Conservation (phyloP, 2,329 filamentous ascomycete species). For the Colletotrichum gloeosporioides region DNA sequence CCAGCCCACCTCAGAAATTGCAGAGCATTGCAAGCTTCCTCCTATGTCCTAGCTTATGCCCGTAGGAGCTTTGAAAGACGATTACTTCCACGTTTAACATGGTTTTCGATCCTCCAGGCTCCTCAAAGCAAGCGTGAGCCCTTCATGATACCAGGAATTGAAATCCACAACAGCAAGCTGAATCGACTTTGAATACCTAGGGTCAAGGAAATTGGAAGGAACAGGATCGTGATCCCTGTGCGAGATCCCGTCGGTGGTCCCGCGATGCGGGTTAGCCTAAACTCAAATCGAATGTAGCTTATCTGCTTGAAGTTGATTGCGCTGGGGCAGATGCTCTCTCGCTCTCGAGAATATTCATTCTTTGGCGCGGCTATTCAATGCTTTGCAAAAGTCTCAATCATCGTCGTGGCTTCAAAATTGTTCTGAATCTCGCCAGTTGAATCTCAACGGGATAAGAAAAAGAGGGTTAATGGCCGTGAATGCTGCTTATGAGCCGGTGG, state of each 20-base stretch:
- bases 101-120: background rate
- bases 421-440: fast-evolving
- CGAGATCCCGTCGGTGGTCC: background rate
- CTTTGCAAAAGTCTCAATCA: background rate
- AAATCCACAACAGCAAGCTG: background rate
- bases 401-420: fast-evolving
- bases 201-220: background rate
- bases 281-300: background rate
- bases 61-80: background rate
- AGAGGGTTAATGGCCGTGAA: background rate
- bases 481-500: background rate
- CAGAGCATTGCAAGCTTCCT: background rate
- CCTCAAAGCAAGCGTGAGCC: background rate
- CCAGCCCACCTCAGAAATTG: background rate
- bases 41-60: background rate
- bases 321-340: background rate
- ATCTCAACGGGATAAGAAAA: fast-evolving
- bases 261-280: background rate
- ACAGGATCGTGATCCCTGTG: background rate
- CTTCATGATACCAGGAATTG: background rate
- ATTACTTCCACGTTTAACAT: background rate
- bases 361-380: background rate
- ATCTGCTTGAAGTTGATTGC: background rate
- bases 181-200: background rate
- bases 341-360: background rate